Conservation (phyloP, 768 basidiomycete species). For the Candolleomyces aberdarensis region DNA sequence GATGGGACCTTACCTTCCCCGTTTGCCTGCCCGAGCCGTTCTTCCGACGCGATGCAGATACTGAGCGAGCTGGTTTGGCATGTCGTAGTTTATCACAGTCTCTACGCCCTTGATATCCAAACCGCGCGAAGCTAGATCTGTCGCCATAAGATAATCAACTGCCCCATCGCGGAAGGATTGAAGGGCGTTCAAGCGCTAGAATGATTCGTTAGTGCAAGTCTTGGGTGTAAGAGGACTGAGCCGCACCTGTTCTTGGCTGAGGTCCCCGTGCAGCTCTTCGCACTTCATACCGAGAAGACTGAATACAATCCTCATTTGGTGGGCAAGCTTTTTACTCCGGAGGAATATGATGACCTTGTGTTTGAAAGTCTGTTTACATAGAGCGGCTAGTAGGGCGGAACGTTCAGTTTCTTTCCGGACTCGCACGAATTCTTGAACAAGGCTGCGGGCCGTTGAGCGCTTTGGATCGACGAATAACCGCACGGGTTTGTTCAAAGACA, state of each 20-base stretch:
- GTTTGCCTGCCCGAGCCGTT: slow-evolving; percentile 91
- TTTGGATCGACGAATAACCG: slow-evolving; percentile 96
- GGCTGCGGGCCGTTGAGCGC: slow-evolving; percentile 76
- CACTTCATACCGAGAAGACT: slow-evolving; percentile 84
- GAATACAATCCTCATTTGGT: slow-evolving; percentile 95
- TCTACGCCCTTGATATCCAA: slow-evolving; percentile 97
- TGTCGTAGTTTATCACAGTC: slow-evolving; percentile 98
- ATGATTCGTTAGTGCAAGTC: slow-evolving; percentile 1
- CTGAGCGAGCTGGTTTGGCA: slow-evolving; percentile 90
- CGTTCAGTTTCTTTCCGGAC: slow-evolving; percentile 76
- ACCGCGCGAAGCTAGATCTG: slow-evolving; percentile 92
- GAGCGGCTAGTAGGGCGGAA: slow-evolving; percentile 68
- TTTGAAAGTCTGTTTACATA: slow-evolving; percentile 89
- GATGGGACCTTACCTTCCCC: slow-evolving; percentile 68
- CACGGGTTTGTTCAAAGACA: slow-evolving; percentile 91
- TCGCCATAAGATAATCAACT: slow-evolving; percentile 94
- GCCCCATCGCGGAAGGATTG: slow-evolving; percentile 83
- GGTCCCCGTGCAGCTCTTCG: slow-evolving; percentile 91
- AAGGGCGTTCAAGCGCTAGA: slow-evolving; percentile 80
- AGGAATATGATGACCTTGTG: slow-evolving; percentile 88
- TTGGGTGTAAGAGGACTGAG: not conserved
- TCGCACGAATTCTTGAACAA: slow-evolving; percentile 94
- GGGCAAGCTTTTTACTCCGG: slow-evolving; percentile 94
- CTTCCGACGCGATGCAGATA: slow-evolving; percentile 97
- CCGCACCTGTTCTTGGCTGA: slow-evolving; percentile 90